These are phyloP conservation scores for Neotropicomus parvogracilis DNA, from an alignment of 1,284 basidiomycete species.

Conservation along the genomic window DNA sequence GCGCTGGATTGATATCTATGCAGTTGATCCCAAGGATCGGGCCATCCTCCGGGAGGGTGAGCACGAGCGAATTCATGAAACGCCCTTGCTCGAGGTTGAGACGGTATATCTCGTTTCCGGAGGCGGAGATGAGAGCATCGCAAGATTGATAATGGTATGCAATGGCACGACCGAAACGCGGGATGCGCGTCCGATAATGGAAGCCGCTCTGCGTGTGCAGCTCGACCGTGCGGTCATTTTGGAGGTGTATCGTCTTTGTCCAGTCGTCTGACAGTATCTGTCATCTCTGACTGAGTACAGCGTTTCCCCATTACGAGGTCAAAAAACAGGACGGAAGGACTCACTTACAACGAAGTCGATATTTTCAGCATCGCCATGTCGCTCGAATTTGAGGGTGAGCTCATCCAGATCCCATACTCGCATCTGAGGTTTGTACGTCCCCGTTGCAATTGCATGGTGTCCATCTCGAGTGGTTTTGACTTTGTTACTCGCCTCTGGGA, in stretches of 20 bases:
- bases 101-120: slow-evolving; percentile 85
- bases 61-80: slow-evolving; percentile 78
- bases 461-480: slow-evolving; percentile 92
- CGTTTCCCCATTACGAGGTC: not conserved
- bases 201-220: slow-evolving; percentile 93
- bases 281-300: slow-evolving; percentile 9
- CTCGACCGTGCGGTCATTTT: slow-evolving; percentile 92
- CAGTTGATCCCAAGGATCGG: slow-evolving; percentile 82
- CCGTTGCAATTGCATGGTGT: slow-evolving; percentile 89
- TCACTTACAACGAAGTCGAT: slow-evolving; percentile 94
- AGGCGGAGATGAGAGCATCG: slow-evolving; percentile 74
- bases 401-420: slow-evolving; percentile 94
- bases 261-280: slow-evolving; percentile 97
- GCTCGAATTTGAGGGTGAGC: slow-evolving; percentile 92
- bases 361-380: slow-evolving; percentile 95
- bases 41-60: slow-evolving; percentile 45
- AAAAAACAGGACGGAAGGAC: slow-evolving; percentile 31
- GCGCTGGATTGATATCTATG: slow-evolving; percentile 91
- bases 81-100: slow-evolving; percentile 95
- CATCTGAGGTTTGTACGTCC: slow-evolving; percentile 98
- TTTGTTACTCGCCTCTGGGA: slow-evolving; percentile 93
- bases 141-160: slow-evolving; percentile 87
- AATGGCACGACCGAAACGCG: slow-evolving; percentile 87
- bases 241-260: slow-evolving; percentile 98
- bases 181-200: slow-evolving; percentile 91